Percentiles rank a stretch among this genome's conserved stretches.
Evolutionary conservation across 352 stramenopile genomes (phyloP).

Genomic region (Pythium periplocum): DNA sequence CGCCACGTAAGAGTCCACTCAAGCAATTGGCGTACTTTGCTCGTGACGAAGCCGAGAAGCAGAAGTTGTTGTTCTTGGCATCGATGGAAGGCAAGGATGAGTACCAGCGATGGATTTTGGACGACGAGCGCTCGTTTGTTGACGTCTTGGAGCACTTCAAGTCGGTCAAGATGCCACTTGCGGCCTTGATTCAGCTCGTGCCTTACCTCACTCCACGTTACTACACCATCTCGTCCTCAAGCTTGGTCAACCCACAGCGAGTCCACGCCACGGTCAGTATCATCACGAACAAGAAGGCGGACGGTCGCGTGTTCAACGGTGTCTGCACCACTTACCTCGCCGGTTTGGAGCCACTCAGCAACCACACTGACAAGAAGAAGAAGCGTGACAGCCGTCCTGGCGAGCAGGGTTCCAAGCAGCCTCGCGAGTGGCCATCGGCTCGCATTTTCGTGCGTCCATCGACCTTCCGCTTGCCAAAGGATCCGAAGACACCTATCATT

Average conservation of each 20-base stretch:
- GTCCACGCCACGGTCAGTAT: slow-evolving; percentile 95
- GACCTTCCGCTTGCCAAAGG: slow-evolving; percentile 91
- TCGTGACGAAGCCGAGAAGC: slow-evolving; percentile 41
- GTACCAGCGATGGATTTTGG: slow-evolving; percentile 92
- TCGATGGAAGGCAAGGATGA: slow-evolving; percentile 90
- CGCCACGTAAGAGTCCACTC: slow-evolving; percentile 79
- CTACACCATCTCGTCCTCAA: slow-evolving; percentile 98
- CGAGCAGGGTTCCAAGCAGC: slow-evolving; percentile 65
- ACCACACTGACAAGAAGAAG: slow-evolving; percentile 46
- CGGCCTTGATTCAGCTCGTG: slow-evolving; percentile 90
- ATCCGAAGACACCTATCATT: slow-evolving; percentile 90
- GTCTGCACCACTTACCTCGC: slow-evolving; percentile 94
- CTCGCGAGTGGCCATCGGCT: slow-evolving; percentile 59
- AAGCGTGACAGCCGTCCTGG: slow-evolving; percentile 66
- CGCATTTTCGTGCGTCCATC: slow-evolving; percentile 94
- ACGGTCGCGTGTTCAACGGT: slow-evolving; percentile 86
- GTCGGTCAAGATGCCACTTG: slow-evolving; percentile 53
- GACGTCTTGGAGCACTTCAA: slow-evolving; percentile 86
- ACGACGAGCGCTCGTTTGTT: slow-evolving; percentile 87
- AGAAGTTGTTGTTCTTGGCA: slow-evolving; percentile 47
- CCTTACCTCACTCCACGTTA: slow-evolving; percentile 93
- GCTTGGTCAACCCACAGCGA: slow-evolving; percentile 83
- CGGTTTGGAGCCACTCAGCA: slow-evolving; percentile 38
- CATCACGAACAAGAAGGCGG: slow-evolving; percentile 72
- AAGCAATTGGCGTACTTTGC: slow-evolving; percentile 83